These are phyloP conservation scores for Picea glauca DNA, from an alignment of 75 land plant species.

Conservation along the genomic window DNA sequence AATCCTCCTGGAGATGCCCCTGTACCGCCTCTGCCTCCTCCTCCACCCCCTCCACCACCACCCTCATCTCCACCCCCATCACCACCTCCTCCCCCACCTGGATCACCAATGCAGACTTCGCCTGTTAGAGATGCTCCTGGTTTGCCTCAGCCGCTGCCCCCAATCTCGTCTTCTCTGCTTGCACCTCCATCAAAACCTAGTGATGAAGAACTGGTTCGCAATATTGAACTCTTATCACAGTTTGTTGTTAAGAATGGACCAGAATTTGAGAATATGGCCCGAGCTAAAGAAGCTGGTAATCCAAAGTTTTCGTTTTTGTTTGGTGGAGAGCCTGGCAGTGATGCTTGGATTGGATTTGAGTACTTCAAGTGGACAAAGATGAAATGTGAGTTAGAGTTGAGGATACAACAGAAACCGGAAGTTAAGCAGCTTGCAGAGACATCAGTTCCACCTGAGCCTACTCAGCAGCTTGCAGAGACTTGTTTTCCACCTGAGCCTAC, in stretches of 20 bases:
- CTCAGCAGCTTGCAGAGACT: neutral
- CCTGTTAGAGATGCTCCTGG: neutral
- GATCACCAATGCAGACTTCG: neutral
- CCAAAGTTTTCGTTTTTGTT: slow-evolving; percentile 42
- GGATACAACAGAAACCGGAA: neutral
- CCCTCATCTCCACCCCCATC: slow-evolving; percentile 24
- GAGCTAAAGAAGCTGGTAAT: slow-evolving; percentile 34
- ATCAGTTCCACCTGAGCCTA: neutral
- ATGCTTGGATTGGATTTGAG: slow-evolving; percentile 27
- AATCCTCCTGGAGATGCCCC: slow-evolving; percentile 18
- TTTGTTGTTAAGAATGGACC: slow-evolving; percentile 30
- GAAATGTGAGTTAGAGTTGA: slow-evolving; percentile 11
- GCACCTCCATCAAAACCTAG: slow-evolving; percentile 22
- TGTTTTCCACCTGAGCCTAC: neutral
- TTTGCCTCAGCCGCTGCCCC: neutral
- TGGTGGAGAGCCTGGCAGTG: slow-evolving; percentile 42
- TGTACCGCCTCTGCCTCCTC: slow-evolving; percentile 22
- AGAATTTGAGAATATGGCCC: slow-evolving; percentile 34
- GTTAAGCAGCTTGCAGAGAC: neutral
- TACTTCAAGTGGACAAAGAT: slow-evolving; percentile 53
- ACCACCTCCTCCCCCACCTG: slow-evolving; percentile 18
- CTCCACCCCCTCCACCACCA: slow-evolving; percentile 1
- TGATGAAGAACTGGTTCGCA: slow-evolving; percentile 12
- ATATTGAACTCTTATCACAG: slow-evolving; percentile 37
- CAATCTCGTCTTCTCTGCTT: neutral